Base-by-base conservation (phyloP, 495 filamentous ascomycete genomes). In the Aspergillus wentii region DNA sequence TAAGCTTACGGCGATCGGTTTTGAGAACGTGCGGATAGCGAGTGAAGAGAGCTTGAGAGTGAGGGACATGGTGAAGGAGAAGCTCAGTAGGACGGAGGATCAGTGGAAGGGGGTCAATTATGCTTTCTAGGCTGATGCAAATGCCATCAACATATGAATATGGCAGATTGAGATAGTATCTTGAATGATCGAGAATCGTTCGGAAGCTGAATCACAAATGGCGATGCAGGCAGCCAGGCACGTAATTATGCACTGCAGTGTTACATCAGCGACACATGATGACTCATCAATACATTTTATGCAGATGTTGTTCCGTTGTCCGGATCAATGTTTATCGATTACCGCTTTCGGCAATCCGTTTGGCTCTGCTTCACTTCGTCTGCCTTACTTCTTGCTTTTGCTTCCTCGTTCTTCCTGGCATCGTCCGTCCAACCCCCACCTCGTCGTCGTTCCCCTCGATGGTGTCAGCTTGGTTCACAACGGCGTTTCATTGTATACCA, bases 1-100 rank as follows among this genome's bases (percentile, higher is more conserved):
- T n/a, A n/a, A 18, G 56, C 77, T 35, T 68, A 86, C 83, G 35
- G 79, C 83, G 42, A 87, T 76, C 2, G 83, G 83, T 49, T 87
- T 87, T 11, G 83, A 83, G 9, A 85, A 57, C 1, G 83, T 86
- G 44, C 80, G 68, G 40, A 87, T 80, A 26, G 66, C 70, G 15
- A 88, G 64, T 2, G 82, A 82, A 15, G 74, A 76, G 42, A 88
- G 69, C 54, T 88, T 88, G 19, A 88, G 64, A 1, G 80, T 82
- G 22, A 86, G 52, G 25, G 68, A 71, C 68, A 71, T 71, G 43
- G 39, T 41, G 42, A 19, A 7, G 33, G 9, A 17, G n/a, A n/a
- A n/a, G n/a, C n/a, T n/a, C n/a, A n/a, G n/a, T n/a, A n/a, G n/a
- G n/a, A 5, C 6, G 5, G 22, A 28, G 1, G 22, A 23, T 3